Conservation (phyloP, 2,329 filamentous ascomycete species). For the Fusarium mexicanum region DNA sequence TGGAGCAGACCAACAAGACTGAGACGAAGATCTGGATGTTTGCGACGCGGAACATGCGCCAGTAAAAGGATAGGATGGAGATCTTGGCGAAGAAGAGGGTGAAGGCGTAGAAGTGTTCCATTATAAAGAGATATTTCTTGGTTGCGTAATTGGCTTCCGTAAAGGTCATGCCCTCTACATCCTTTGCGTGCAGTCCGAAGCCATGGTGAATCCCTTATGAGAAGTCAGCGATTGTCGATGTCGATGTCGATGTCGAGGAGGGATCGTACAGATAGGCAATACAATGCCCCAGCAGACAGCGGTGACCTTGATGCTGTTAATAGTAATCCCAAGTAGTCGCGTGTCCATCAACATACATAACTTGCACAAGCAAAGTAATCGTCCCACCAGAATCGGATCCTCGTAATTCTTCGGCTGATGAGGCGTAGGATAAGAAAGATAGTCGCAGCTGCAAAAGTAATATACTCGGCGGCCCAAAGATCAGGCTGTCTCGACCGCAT, state of each 20-base stretch:
- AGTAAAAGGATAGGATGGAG: conserved; percentile 46
- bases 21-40: conserved; percentile 40
- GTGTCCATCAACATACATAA: conserved; percentile 16
- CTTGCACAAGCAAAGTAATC: conserved; percentile 32
- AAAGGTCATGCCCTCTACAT: conserved; percentile 9
- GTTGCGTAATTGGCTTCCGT: conserved; percentile 20
- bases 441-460: conserved; percentile 35
- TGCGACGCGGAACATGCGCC: conserved; percentile 45
- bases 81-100: conserved; percentile 45
- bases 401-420: conserved; percentile 26
- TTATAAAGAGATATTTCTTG: conserved; percentile 34
- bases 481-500: conserved; percentile 25
- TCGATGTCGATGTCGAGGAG: background rate
- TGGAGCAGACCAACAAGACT: conserved; percentile 37
- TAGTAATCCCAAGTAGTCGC: accelerated
- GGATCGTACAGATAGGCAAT: conserved; percentile 23
- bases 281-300: conserved; percentile 27
- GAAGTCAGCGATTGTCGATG: background rate
- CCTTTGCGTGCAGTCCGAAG: conserved; percentile 26
- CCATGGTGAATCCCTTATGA: conserved; percentile 30
- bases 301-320: conserved; percentile 12
- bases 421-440: conserved; percentile 29
- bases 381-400: conserved; percentile 36
- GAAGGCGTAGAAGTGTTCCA: conserved; percentile 45
- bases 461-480: conserved; percentile 28